phyloP scores from a whole-genome alignment of 164 flowering plant genomes.

The Vitis labrusca region DNA sequence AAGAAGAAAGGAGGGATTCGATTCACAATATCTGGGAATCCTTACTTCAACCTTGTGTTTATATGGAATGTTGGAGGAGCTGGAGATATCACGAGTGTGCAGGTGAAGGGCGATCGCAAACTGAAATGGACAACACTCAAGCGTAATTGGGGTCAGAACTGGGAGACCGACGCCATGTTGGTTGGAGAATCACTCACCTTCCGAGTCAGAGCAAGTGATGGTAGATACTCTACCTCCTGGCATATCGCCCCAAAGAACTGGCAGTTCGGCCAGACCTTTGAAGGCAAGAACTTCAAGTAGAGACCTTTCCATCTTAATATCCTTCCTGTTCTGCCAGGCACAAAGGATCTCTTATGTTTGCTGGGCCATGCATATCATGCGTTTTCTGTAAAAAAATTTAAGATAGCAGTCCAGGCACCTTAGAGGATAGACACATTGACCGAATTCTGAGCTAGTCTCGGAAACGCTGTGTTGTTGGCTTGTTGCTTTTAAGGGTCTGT shows the following conservation, averaged over 20 bases:
- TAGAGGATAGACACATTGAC: too few relatives aligned
- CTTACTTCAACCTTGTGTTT: constrained; percentile 46
- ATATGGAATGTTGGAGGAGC: constrained; percentile 79
- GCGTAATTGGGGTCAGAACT: constrained; percentile 65
- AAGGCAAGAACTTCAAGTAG: constrained; percentile 59
- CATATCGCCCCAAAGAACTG: constrained; percentile 52
- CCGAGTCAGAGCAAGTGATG: constrained; percentile 54
- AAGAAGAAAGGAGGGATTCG: constrained; percentile 57
- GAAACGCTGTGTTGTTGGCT: too few relatives aligned
- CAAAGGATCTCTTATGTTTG: too few relatives aligned
- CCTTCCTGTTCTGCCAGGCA: too few relatives aligned
- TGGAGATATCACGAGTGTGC: constrained; percentile 52
- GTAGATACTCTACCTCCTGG: constrained; percentile 54
- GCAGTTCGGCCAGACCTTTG: constrained; percentile 74
- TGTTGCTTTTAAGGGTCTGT: too few relatives aligned
- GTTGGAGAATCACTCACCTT: constrained; percentile 54
- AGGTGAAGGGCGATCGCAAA: constrained; percentile 48
- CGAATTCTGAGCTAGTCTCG: too few relatives aligned
- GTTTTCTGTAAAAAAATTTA: too few relatives aligned
- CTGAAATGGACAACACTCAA: constrained; percentile 46
- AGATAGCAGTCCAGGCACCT: too few relatives aligned
- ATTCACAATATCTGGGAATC: constrained; percentile 57
- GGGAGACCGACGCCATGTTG: constrained; percentile 40
- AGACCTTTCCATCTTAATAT: background rate
- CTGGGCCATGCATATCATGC: too few relatives aligned